Conservation (phyloP, 768 basidiomycete genomes). For the Lentinula aciculospora region DNA sequence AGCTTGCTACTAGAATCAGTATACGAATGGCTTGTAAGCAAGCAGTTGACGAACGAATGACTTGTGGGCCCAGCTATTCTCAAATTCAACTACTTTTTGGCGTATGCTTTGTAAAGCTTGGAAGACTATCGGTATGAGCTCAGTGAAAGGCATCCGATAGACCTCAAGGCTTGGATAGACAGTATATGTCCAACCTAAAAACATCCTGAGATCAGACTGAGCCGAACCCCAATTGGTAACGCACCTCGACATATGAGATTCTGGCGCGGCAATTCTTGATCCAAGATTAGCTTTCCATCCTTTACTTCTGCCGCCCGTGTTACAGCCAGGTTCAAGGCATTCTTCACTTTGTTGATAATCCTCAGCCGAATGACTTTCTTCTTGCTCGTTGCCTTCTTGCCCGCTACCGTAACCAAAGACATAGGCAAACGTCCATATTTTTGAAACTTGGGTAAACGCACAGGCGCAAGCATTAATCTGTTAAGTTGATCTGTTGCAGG, state of each 20-base stretch:
- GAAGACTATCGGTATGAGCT: neutral
- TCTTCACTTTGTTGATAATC: constrained; percentile 5
- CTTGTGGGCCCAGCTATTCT: constrained; percentile 1
- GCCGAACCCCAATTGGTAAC: neutral
- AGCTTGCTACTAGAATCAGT: neutral
- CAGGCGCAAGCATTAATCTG: neutral
- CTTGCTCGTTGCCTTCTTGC: constrained; percentile 7
- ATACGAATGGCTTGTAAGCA: neutral
- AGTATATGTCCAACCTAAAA: constrained; percentile 5
- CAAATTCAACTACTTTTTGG: neutral
- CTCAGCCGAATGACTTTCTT: constrained; percentile 3
- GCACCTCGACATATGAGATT: constrained; percentile 1
- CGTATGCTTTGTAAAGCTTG: neutral
- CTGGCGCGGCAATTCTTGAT: neutral
- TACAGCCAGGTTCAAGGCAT: neutral
- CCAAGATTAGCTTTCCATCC: constrained; percentile 1
- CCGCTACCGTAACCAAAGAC: constrained; percentile 1
- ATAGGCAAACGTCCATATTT: neutral
- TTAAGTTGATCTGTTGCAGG: neutral
- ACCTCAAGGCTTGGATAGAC: constrained; percentile 2
- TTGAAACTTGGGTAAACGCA: neutral
- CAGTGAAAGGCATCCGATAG: constrained; percentile 1
- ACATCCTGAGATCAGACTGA: neutral
- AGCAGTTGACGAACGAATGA: neutral
- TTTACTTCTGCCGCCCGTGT: neutral